phyloP scores from a whole-genome alignment of 1,284 basidiomycete species.

The Ustilago nuda region DNA sequence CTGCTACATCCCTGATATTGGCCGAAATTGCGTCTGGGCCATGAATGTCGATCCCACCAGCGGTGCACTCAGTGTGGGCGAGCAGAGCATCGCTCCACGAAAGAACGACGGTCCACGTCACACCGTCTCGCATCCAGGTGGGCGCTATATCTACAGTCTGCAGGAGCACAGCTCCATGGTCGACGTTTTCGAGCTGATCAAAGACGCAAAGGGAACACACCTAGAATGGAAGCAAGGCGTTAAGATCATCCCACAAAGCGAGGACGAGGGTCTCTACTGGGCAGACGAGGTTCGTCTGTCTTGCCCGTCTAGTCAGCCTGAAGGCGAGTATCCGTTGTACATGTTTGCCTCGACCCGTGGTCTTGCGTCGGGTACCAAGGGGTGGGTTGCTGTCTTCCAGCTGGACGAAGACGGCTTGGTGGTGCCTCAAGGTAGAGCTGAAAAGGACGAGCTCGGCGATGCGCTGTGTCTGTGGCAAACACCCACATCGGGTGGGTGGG shows the following conservation, averaged over 20 bases:
- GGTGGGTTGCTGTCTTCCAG: slow-evolving; percentile 68
- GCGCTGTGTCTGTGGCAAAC: slow-evolving; percentile 65
- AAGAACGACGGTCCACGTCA: slow-evolving; percentile 70
- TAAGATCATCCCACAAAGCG: slow-evolving; percentile 64
- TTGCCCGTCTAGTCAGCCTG: slow-evolving; percentile 26
- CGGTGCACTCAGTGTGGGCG: slow-evolving; percentile 60
- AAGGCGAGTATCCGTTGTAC: slow-evolving; percentile 35
- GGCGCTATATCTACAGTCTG: slow-evolving; percentile 69
- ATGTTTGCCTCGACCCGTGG: slow-evolving; percentile 70
- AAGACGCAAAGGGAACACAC: slow-evolving; percentile 21
- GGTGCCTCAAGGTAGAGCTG: slow-evolving; percentile 16
- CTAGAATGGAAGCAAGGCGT: slow-evolving; percentile 63
- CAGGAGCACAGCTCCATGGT: slow-evolving; percentile 68
- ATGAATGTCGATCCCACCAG: slow-evolving; percentile 64
- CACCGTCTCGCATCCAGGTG: slow-evolving; percentile 70
- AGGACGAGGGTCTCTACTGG: slow-evolving; percentile 57
- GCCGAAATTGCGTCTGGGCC: slow-evolving; percentile 70
- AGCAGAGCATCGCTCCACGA: slow-evolving; percentile 69
- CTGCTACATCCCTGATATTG: slow-evolving; percentile 54
- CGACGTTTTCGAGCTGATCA: slow-evolving; percentile 58
- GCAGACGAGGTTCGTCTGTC: slow-evolving; percentile 70
- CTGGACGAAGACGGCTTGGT: slow-evolving; percentile 62
- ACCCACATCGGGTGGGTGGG: slow-evolving; percentile 70
- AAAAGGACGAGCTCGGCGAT: slow-evolving; percentile 21
- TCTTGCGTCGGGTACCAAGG: slow-evolving; percentile 63